These are phyloP conservation scores for Plicaturopsis crispa DNA, from an alignment of 768 basidiomycete genomes.

Conservation along the genomic window DNA sequence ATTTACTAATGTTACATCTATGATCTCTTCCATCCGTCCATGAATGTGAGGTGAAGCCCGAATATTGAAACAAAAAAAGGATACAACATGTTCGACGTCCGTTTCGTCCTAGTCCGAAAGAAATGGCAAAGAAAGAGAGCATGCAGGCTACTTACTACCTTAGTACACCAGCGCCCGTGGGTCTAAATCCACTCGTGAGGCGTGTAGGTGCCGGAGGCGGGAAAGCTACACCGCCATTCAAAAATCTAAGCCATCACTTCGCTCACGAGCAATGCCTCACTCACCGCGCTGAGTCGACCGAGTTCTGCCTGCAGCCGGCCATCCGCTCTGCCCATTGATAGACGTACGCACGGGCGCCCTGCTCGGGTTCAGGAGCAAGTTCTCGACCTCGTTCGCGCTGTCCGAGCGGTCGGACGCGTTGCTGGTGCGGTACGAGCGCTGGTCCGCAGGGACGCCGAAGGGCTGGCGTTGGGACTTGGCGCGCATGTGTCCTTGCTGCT, in stretches of 20 bases:
- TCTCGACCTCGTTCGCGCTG: conserved; percentile 70
- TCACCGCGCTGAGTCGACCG: conserved; percentile 16
- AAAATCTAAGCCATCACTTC: too few relatives aligned
- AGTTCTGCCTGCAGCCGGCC: conserved; percentile 23
- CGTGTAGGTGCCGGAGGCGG: conserved; percentile 29
- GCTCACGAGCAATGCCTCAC: too few relatives aligned
- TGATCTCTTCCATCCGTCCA: conserved; percentile 1
- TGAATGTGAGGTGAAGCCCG: too few relatives aligned
- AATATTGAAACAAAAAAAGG: too few relatives aligned
- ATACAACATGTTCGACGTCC: too few relatives aligned
- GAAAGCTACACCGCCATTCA: too few relatives aligned
- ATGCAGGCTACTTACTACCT: too few relatives aligned
- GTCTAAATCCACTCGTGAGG: conserved; percentile 34
- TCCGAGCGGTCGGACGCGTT: conserved; percentile 53
- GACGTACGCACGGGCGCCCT: conserved; percentile 7
- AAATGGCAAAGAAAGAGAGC: too few relatives aligned
- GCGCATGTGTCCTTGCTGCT: conserved; percentile 22
- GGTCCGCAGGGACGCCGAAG: conserved; percentile 29
- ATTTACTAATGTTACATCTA: too few relatives aligned
- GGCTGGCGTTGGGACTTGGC: conserved; percentile 41
- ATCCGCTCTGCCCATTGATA: conserved; percentile 26
- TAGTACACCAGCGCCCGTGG: too few relatives aligned
- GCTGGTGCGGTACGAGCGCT: conserved; percentile 35
- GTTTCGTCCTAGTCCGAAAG: too few relatives aligned
- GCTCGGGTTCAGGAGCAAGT: conserved; percentile 34